Conservation (phyloP, 495 filamentous ascomycete genomes). For the Letharia lupina region DNA sequence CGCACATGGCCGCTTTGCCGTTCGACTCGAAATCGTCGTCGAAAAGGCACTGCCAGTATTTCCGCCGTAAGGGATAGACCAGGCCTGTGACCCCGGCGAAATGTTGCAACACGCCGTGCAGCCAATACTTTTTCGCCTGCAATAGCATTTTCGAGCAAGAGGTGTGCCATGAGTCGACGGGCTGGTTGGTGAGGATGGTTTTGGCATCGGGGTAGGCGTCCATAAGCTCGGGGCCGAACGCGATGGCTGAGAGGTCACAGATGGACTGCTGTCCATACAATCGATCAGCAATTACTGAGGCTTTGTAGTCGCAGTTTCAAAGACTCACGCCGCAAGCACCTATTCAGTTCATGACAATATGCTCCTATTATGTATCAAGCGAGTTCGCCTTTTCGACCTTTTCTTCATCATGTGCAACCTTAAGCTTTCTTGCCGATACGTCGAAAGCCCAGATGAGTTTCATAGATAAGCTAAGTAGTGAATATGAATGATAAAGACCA, state of each 20-base stretch:
- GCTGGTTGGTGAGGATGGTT: slow-evolving; percentile 23
- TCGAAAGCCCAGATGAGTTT: background rate
- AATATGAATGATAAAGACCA: background rate
- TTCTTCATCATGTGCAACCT: background rate
- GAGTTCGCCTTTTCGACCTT: background rate
- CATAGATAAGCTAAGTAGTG: background rate
- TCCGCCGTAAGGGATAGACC: slow-evolving; percentile 11
- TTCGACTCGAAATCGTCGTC: slow-evolving; percentile 18
- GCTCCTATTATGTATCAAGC: background rate
- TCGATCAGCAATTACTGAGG: slow-evolving; percentile 21
- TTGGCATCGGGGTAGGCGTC: slow-evolving; percentile 37
- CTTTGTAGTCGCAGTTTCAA: too few species aligned
- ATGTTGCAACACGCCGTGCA: slow-evolving; percentile 18
- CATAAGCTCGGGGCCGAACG: slow-evolving; percentile 59
- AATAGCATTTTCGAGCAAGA: slow-evolving; percentile 15
- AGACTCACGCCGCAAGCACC: too few species aligned
- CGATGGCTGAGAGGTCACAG: slow-evolving; percentile 57
- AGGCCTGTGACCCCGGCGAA: slow-evolving; percentile 19
- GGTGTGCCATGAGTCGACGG: slow-evolving; percentile 20
- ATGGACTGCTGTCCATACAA: slow-evolving; percentile 37
- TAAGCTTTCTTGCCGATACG: background rate
- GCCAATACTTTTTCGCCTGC: slow-evolving; percentile 15
- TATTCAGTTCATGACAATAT: background rate
- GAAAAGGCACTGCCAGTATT: slow-evolving; percentile 20
- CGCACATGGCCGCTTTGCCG: slow-evolving; percentile 8